Evolutionary conservation across 2,329 filamentous ascomycete species (phyloP), one percentile per base, ranked within the genome.

Genomic region (Cadophora sp.): DNA sequence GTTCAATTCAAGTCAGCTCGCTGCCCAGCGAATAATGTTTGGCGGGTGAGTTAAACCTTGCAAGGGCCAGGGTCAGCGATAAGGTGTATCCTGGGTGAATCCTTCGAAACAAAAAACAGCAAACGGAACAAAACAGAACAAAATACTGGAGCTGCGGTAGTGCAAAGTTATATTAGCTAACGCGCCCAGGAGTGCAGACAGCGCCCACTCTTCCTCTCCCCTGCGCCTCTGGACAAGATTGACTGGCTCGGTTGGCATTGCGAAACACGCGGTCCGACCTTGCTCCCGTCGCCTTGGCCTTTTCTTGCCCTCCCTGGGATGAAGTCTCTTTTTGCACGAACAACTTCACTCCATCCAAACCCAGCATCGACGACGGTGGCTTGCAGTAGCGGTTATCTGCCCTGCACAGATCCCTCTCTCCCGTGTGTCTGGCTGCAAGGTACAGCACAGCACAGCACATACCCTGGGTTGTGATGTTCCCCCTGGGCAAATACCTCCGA

Each of bases 221-320:
- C 56, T n/a, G 31, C n/a, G 29, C 64, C 12, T 50, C 12, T 37
- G 6, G 1, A 19, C 29, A 12, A 48, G 43, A 48, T 9, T 62
- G 60, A 63, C 8, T 66, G 62, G 62, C 24, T 62, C 29, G 59
- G 29, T 55, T 37, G 62, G 50, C 37, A 55, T 46, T 46, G 40
- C 40, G 67, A 68, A 68, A 68, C 65, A 64, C 24, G 46, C 65
- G 24, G 64, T 56, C 56, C 60, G 53, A 50, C 60, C 51, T 64
- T 46, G 37, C 14, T 67, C 37, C 51, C 59, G 65, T 31, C 26
- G 58, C 19, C 19, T 37, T 56, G 46, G 48, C 48, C 34, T 50
- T 19, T 37, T 37, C 7, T 37, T n/a, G n/a, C n/a, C n/a, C n/a
- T n/a, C n/a, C n/a, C n/a, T n/a, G n/a, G n/a, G n/a, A 37, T 1